phyloP scores from a whole-genome alignment of 768 basidiomycete genomes.

The Lentinula raphanica region DNA sequence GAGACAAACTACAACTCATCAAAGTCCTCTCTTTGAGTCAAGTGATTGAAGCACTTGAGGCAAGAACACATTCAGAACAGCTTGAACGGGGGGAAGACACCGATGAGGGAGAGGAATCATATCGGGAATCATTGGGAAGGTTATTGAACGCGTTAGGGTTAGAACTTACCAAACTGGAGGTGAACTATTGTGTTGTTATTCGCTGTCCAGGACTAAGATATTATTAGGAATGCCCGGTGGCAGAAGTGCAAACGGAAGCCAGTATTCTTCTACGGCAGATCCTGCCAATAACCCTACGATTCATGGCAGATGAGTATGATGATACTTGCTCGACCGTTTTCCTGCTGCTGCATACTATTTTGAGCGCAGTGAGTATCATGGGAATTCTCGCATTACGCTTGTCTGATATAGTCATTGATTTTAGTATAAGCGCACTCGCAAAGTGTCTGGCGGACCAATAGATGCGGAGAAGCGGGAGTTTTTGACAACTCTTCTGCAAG shows the following conservation, averaged over 20 bases:
- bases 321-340: constrained; percentile 86
- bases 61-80: constrained; percentile 66
- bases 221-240: constrained; percentile 52
- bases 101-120: constrained; percentile 87
- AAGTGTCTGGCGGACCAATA: constrained; percentile 54
- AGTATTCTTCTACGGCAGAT: constrained; percentile 56
- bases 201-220: background rate
- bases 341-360: constrained; percentile 68
- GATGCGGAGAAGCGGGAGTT: constrained; percentile 71
- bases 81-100: constrained; percentile 58
- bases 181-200: constrained; percentile 3
- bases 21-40: constrained; percentile 83
- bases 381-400: background rate
- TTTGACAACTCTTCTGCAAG: constrained; percentile 69
- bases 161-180: constrained; percentile 79
- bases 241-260: constrained; percentile 61
- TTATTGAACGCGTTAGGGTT: constrained; percentile 76
- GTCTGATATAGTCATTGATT: background rate
- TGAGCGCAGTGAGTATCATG: constrained; percentile 61
- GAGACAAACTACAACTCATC: constrained; percentile 85
- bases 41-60: constrained; percentile 76
- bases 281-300: constrained; percentile 78
- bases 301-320: constrained; percentile 86
- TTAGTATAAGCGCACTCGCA: constrained; percentile 79
- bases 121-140: constrained; percentile 84